Percentiles rank a stretch among this genome's conserved stretches.
These are phyloP conservation scores for Talaromyces sp. DNA, from an alignment of 2,329 filamentous ascomycete species.

Conservation along the genomic window DNA sequence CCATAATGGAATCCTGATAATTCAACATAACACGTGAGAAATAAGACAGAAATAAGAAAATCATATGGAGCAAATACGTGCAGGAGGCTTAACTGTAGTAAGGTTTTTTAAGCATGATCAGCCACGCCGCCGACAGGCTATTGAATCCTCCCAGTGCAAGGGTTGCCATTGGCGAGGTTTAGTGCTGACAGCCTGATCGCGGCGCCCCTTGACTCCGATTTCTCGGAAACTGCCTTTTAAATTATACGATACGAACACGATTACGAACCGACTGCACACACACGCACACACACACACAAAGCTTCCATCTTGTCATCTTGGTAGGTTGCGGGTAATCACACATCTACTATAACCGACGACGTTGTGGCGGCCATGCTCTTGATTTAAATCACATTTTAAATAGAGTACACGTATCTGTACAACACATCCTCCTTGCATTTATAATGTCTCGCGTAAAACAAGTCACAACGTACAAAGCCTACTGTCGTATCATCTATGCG, in stretches of 20 bases:
- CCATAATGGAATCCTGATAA: too few relatives aligned
- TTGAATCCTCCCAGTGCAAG: not conserved
- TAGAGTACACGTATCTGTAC: not conserved
- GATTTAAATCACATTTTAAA: not conserved
- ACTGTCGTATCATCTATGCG: not conserved
- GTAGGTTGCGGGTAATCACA: not conserved
- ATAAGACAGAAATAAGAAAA: too few relatives aligned
- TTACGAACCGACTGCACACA: not conserved
- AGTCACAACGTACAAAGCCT: not conserved
- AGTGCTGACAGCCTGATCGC: not conserved
- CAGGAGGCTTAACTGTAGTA: constrained; percentile 1
- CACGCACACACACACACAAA: not conserved
- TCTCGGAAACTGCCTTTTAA: not conserved
- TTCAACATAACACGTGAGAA: too few relatives aligned
- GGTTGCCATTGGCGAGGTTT: not conserved
- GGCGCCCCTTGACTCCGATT: not conserved
- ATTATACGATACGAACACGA: not conserved
- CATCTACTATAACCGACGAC: not conserved
- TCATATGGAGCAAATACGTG: not conserved
- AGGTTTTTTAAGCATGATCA: constrained; percentile 4
- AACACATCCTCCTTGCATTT: not conserved
- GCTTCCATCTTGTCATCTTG: not conserved
- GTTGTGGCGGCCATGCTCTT: not conserved
- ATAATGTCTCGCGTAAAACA: not conserved
- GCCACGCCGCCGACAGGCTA: not conserved